Evolutionary conservation across 2,329 filamentous ascomycete species (phyloP), one percentile per base, ranked within the genome.

Genomic region (Paecilomyces sp.): DNA sequence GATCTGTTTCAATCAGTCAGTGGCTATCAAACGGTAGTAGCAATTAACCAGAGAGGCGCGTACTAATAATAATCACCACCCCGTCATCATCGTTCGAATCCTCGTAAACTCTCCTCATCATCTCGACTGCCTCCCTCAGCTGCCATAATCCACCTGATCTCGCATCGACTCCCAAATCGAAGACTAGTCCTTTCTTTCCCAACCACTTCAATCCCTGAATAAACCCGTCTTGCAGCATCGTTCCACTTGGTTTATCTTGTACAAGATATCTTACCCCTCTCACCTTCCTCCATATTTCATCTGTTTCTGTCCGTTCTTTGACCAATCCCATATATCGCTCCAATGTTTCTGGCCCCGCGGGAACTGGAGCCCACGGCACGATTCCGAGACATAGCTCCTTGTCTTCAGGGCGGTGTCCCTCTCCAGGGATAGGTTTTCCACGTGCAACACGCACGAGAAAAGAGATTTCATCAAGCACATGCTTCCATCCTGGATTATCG

Each of bases 131-230:
- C 75, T 92, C 88, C 59, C 88, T 85, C 63, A 91, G 79, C 78
- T 91, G 91, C 77, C 83, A 85, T 60, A 87, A 80, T 4, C 91
- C 92, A 30, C 88, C 85, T n/a, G 85, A 81, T 71, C 90, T 85
- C 67, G 89, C 85, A 79, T 97, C 91, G 12, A 96, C 84, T 0
- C 90, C 92, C 0, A 96, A 78, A 71, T 97, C 93, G 72, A 97
- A 96, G 1, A 84, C 82, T 67, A 88, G 83, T 0, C 85, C 84
- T 61, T 80, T 80, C 57, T 79, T 80, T 3, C 86, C 88, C 54
- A 92, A 76, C 71, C 88, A 83, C 75, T 81, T 85, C 67, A 92
- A 70, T 3, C 83, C 80, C 60, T 86, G 85, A 60, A 91, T 81
- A 70, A 92, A 91, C 7, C 76, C 78, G 11, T 82, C 76, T 54